phyloP scores from a whole-genome alignment of 768 basidiomycete genomes.

The Boletellus sp. region DNA sequence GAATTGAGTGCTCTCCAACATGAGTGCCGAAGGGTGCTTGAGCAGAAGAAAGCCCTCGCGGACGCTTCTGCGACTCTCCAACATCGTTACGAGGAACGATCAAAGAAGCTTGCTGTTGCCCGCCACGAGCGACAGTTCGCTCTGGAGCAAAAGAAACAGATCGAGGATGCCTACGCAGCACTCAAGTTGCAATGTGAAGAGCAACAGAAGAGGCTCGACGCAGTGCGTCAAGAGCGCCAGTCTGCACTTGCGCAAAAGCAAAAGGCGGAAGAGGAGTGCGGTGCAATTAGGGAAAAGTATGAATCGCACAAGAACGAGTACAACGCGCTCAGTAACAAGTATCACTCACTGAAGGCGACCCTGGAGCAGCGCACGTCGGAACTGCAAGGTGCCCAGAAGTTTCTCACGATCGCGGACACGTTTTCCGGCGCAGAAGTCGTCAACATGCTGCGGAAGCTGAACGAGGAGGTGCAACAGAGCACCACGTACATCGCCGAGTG shows the following conservation, averaged over 20 bases:
- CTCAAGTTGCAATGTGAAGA: conserved; percentile 19
- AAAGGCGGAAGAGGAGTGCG: neutral
- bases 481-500: conserved; percentile 43
- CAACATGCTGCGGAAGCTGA: conserved; percentile 38
- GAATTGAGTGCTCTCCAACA: conserved; percentile 7
- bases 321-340: conserved; percentile 3
- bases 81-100: conserved; percentile 8
- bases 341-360: conserved; percentile 18
- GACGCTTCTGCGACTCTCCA: neutral
- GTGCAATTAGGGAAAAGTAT: conserved; percentile 6
- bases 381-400: conserved; percentile 40
- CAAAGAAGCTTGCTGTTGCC: neutral
- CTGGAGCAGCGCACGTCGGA: conserved; percentile 41
- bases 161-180: conserved; percentile 7
- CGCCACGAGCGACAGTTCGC: conserved; percentile 7
- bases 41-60: conserved; percentile 9
- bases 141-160: conserved; percentile 3
- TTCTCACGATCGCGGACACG: conserved; percentile 38
- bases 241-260: conserved; percentile 3
- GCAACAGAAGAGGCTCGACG: conserved; percentile 8
- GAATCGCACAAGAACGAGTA: conserved; percentile 16
- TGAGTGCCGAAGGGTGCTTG: neutral
- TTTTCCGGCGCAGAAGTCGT: conserved; percentile 45
- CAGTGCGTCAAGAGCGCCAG: neutral
- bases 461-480: conserved; percentile 44